Evolutionary conservation across 305 asterid genomes (phyloP).

Genomic region (Solanum aculeatissimum): DNA sequence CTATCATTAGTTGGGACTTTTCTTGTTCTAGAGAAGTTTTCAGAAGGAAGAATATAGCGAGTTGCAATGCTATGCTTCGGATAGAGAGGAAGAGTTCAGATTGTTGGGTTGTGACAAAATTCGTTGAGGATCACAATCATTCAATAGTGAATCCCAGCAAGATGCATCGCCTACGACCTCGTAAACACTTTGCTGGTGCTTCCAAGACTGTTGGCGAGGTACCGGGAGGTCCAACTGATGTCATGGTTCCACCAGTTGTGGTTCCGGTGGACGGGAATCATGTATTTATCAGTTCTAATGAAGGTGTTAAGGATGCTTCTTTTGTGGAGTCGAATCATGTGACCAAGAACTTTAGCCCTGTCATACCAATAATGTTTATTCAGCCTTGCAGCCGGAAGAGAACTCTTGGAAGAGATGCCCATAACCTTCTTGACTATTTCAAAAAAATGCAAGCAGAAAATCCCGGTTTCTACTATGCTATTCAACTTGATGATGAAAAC

Average conservation of each 20-base stretch:
- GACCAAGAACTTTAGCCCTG: conserved; percentile 22
- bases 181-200: conserved; percentile 58
- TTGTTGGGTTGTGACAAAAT: conserved; percentile 61
- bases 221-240: conserved; percentile 29
- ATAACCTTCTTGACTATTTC: conserved; percentile 63
- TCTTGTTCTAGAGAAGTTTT: conserved; percentile 54
- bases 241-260: conserved; percentile 18
- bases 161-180: conserved; percentile 53
- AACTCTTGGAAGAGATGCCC: conserved; percentile 71
- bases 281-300: conserved; percentile 31
- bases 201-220: conserved; percentile 29
- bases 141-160: conserved; percentile 39
- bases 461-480: conserved; percentile 75
- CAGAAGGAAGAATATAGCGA: conserved; percentile 44
- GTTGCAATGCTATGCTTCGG: conserved; percentile 59
- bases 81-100: conserved; percentile 41
- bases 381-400: conserved; percentile 50
- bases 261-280: conserved; percentile 37
- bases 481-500: conserved; percentile 69
- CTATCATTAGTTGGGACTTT: conserved; percentile 51
- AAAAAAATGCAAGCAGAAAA: conserved; percentile 73
- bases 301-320: conserved; percentile 16
- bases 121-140: conserved; percentile 74
- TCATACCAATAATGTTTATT: conserved; percentile 38
- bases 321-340: conserved; percentile 31